Evolutionary conservation across 2,329 filamentous ascomycete genomes (phyloP).

Genomic region (Pseudogymnoascus sp.): DNA sequence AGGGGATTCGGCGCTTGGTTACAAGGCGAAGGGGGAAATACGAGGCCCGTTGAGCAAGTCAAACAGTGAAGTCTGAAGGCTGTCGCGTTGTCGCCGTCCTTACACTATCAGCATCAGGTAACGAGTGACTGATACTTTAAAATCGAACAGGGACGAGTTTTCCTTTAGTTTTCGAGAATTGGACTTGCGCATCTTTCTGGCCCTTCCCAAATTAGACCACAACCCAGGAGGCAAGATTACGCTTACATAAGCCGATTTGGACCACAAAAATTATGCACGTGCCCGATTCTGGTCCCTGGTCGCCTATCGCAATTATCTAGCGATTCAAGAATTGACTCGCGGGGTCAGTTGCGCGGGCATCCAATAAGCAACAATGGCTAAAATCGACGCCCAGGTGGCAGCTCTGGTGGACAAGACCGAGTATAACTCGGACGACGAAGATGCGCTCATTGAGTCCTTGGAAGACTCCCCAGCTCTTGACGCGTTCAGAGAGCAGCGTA

Average conservation of each 20-base stretch:
- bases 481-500: conserved; percentile 47
- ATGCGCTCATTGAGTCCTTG: conserved; percentile 49
- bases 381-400: conserved; percentile 43
- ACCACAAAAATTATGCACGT: neutral
- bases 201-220: conserved; percentile 6
- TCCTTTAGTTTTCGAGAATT: conserved; percentile 4
- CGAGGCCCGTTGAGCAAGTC: neutral
- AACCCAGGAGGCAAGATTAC: conserved; percentile 5
- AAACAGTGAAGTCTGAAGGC: conserved; percentile 6
- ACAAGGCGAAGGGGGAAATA: neutral
- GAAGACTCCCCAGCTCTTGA: conserved; percentile 44
- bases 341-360: neutral
- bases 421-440: conserved; percentile 42
- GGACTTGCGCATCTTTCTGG: conserved; percentile 4
- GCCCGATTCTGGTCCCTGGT: neutral
- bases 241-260: neutral
- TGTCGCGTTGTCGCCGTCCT: neutral
- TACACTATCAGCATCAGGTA: neutral
- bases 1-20: neutral
- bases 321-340: neutral
- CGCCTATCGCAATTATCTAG: conserved; percentile 8
- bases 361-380: conserved; percentile 30
- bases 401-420: conserved; percentile 34
- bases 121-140: neutral
- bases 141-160: neutral